Evolutionary conservation across 2,329 filamentous ascomycete genomes (phyloP).

Genomic region (Pseudogymnoascus verrucosus): DNA sequence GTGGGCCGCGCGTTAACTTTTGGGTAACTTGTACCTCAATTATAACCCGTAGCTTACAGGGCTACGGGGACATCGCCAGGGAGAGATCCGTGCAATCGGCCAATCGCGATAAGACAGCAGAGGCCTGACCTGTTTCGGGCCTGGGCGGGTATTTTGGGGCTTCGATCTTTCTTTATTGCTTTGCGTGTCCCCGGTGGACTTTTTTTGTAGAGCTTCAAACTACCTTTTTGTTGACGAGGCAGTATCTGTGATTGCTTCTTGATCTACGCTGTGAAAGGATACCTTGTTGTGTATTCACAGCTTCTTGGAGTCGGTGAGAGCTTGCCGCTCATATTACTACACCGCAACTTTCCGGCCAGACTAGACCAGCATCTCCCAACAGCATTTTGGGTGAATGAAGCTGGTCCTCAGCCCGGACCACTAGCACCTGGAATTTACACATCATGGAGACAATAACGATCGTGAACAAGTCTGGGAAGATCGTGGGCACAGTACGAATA

Average conservation of each 20-base stretch:
- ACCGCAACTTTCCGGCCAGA: not conserved
- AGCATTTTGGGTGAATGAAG: not conserved
- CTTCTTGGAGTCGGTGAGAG: not conserved
- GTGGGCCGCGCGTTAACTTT: constrained; percentile 3
- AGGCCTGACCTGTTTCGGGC: constrained; percentile 7
- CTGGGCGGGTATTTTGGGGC: not conserved
- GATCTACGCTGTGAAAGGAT: not conserved
- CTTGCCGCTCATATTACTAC: not conserved
- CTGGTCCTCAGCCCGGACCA: not conserved
- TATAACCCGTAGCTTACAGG: not conserved
- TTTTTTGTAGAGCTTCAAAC: not conserved
- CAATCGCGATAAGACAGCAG: constrained; percentile 6
- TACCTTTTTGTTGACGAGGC: not conserved
- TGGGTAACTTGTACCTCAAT: constrained; percentile 1
- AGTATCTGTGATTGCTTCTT: not conserved
- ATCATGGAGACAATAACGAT: constrained; percentile 76
- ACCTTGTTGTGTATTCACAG: not conserved
- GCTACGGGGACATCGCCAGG: not conserved
- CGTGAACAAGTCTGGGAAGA: constrained; percentile 84
- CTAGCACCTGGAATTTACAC: not conserved
- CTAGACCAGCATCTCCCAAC: not conserved
- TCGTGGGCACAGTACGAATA: constrained; percentile 70
- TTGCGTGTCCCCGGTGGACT: not conserved
- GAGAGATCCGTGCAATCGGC: constrained; percentile 2
- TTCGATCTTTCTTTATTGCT: constrained; percentile 3